Percentiles rank a stretch among this genome's conserved stretches.
phyloP scores from a whole-genome alignment of 345 rosid genomes.

The Nasturtium officinale region DNA sequence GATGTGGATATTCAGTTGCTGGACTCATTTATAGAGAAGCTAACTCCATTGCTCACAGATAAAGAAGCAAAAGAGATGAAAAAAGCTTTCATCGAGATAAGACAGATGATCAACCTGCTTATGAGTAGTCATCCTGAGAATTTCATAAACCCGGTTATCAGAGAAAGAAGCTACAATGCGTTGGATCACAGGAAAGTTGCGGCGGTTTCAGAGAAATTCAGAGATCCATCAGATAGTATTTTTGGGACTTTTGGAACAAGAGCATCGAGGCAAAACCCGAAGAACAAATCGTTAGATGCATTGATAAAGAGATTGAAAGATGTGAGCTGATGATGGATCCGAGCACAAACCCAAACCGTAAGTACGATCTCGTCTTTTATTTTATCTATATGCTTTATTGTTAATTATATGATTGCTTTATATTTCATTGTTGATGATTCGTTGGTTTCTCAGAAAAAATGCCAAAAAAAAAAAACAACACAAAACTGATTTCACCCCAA shows the following conservation, averaged over 20 bases:
- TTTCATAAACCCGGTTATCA: slow-evolving; percentile 79
- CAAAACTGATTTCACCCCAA: slow-evolving; percentile 26
- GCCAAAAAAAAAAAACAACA: slow-evolving; percentile 1
- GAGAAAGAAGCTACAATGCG: slow-evolving; percentile 81
- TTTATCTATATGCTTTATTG: slow-evolving; percentile 27
- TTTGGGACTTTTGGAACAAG: slow-evolving; percentile 92
- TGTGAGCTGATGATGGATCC: slow-evolving; percentile 58
- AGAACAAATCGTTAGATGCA: slow-evolving; percentile 89
- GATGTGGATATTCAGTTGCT: slow-evolving; percentile 80
- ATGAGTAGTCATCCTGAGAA: slow-evolving; percentile 91
- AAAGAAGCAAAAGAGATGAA: slow-evolving; percentile 84
- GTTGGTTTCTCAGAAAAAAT: slow-evolving; percentile 27
- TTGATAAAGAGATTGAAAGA: slow-evolving; percentile 91
- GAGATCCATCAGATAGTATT: slow-evolving; percentile 83
- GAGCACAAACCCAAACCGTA: slow-evolving; percentile 36
- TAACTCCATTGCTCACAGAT: slow-evolving; percentile 65
- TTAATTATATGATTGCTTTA: slow-evolving; percentile 47
- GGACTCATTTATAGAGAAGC: slow-evolving; percentile 86
- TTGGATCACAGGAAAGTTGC: slow-evolving; percentile 84
- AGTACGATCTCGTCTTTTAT: slow-evolving; percentile 20
- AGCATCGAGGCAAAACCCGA: slow-evolving; percentile 82
- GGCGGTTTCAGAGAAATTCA: slow-evolving; percentile 80
- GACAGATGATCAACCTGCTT: slow-evolving; percentile 82
- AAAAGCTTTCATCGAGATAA: slow-evolving; percentile 72
- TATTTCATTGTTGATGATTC: slow-evolving; percentile 45